phyloP scores from a whole-genome alignment of 2,329 filamentous ascomycete species.

The Epichloe gansuensis region DNA sequence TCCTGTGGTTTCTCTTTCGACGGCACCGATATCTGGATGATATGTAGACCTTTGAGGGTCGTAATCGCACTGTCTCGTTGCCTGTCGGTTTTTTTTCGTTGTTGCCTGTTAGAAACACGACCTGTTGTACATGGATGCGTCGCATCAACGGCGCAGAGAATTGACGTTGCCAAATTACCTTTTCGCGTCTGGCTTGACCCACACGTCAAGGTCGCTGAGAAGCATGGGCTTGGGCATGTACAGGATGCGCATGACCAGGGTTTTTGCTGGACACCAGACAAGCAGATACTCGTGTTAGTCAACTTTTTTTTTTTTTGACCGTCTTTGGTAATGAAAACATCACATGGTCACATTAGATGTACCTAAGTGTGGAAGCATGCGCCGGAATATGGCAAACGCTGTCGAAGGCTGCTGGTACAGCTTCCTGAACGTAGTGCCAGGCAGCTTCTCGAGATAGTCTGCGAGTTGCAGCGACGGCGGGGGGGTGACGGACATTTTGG shows the following conservation, averaged over 20 bases:
- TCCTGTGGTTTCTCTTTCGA: constrained; percentile 53
- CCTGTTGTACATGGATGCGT: background rate
- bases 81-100: constrained; percentile 25
- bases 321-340: background rate
- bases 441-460: constrained; percentile 87
- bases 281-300: background rate
- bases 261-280: constrained; percentile 53
- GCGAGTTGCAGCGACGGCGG: constrained; percentile 49
- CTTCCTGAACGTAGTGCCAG: constrained; percentile 77
- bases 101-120: background rate
- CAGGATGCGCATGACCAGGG: constrained; percentile 86
- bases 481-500: constrained; percentile 33
- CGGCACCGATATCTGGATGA: constrained; percentile 53
- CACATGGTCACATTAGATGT: constrained; percentile 10
- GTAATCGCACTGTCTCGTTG: constrained; percentile 75
- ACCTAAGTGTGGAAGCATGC: constrained; percentile 91
- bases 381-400: constrained; percentile 86
- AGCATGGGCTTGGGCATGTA: constrained; percentile 76
- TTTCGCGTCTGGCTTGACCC: constrained; percentile 58
- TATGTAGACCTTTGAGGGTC: constrained; percentile 74
- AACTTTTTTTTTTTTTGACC: background rate
- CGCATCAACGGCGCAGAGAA: background rate
- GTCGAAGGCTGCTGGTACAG: constrained; percentile 95
- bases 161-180: constrained; percentile 13
- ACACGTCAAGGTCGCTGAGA: constrained; percentile 68